phyloP scores from a whole-genome alignment of 148 eudicot species.

The Polygonum aviculare region DNA sequence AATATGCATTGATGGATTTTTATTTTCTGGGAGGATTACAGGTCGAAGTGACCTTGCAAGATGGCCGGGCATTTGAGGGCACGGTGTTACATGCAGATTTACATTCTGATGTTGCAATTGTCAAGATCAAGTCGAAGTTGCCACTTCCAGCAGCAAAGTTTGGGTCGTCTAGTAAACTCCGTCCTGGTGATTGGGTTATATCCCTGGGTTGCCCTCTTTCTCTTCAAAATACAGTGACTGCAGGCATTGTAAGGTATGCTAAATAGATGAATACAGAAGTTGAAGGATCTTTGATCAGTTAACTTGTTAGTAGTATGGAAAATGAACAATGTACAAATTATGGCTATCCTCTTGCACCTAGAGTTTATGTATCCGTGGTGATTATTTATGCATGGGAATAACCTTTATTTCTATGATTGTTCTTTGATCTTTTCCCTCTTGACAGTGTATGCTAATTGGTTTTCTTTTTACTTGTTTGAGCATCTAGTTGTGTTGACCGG shows the following conservation, averaged over 20 bases:
- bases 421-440: background rate
- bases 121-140: slow-evolving; percentile 69
- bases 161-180: slow-evolving; percentile 74
- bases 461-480: background rate
- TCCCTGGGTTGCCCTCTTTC: slow-evolving; percentile 94
- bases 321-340: background rate
- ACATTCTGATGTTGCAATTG: slow-evolving; percentile 89
- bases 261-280: background rate
- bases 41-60: slow-evolving; percentile 97
- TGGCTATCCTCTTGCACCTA: background rate
- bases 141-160: slow-evolving; percentile 88
- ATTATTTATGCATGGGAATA: background rate
- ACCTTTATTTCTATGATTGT: background rate
- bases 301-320: background rate
- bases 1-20: background rate
- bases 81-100: slow-evolving; percentile 81
- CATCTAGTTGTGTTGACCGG: slow-evolving; percentile 77
- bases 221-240: slow-evolving; percentile 90
- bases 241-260: slow-evolving; percentile 83
- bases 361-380: background rate
- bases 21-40: slow-evolving; percentile 14
- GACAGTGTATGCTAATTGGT: background rate
- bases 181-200: slow-evolving; percentile 97
- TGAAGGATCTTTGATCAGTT: background rate
- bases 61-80: slow-evolving; percentile 88